Percentiles rank a stretch among this genome's conserved stretches.
Evolutionary conservation across 129 eudicot species (phyloP).

Genomic region (Helianthus annuus): HanXRQr2.0-SUNRISE NC_035437.2:144667130-144667629

Average conservation of each 20-base stretch:
- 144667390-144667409: constrained; percentile 34
- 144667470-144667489: constrained; percentile 30
- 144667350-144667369: constrained; percentile 38
- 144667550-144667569: neutral
- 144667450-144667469: constrained; percentile 32
- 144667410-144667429: constrained; percentile 26
- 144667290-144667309: constrained; percentile 17
- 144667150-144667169: constrained; percentile 26
- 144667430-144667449: constrained; percentile 30
- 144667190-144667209: constrained; percentile 57
- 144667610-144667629: constrained; percentile 3
- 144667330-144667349: constrained; percentile 21
- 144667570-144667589: constrained; percentile 8
- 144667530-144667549: neutral
- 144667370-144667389: constrained; percentile 28
- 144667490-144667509: constrained; percentile 18
- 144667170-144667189: constrained; percentile 51
- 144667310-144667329: constrained; percentile 21
- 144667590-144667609: neutral
- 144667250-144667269: constrained; percentile 57
- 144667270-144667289: constrained; percentile 1
- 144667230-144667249: constrained; percentile 95
- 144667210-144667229: constrained; percentile 79
- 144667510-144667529: constrained; percentile 12
- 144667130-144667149: constrained; percentile 29